Percentiles rank a stretch among this genome's conserved stretches.
Conservation (phyloP, 306 rosid genomes). For the Malus sylvestris region DNA sequence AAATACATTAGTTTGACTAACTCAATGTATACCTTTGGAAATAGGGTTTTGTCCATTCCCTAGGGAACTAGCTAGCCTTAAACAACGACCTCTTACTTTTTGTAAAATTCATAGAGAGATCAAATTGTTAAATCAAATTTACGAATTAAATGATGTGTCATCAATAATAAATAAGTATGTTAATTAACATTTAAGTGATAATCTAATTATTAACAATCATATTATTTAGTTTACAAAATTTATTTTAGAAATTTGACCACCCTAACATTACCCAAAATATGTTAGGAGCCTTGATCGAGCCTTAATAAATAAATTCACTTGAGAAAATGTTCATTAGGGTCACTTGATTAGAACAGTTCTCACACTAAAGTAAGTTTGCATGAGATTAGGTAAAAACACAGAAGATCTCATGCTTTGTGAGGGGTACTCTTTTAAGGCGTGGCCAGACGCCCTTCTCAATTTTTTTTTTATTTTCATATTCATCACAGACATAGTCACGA, state of each 20-base stretch:
- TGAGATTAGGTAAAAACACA: too few relatives aligned
- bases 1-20: background rate
- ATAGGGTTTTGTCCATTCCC: background rate
- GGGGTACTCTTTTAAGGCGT: background rate
- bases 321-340: accelerated
- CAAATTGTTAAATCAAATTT: too few relatives aligned
- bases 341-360: too few relatives aligned
- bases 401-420: background rate
- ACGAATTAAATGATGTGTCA: too few relatives aligned
- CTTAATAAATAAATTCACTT: background rate
- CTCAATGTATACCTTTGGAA: background rate
- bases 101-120: background rate
- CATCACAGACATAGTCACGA: background rate
- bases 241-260: accelerated
- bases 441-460: background rate
- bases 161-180: accelerated
- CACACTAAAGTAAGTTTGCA: accelerated
- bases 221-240: too few relatives aligned
- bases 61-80: background rate
- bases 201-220: accelerated
- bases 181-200: too few relatives aligned
- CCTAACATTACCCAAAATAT: too few relatives aligned
- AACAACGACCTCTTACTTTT: too few relatives aligned
- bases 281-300: background rate
- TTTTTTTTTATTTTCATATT: background rate